Evolutionary conservation across 208 protist genomes (phyloP), one percentile per base, ranked within the genome.

Genomic region (Crithidia mellificae): DNA sequence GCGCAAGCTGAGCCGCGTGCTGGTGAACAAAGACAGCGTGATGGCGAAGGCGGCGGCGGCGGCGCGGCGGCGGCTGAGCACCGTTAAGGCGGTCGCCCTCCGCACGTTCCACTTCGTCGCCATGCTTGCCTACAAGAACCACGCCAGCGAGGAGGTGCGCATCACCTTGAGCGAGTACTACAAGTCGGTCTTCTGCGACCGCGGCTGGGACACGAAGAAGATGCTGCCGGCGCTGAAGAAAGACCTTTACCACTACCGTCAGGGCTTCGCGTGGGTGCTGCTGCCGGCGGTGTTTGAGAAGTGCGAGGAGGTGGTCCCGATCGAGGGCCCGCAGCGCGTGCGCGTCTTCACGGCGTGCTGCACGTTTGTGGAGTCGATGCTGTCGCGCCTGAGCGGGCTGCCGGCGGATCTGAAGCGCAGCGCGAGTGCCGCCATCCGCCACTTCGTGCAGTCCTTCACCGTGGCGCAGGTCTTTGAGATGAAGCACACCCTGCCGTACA

Each of bases 101-200:
- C 86, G 85, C 43, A 78, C 90, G 15, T 85, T 96, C 55, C 91
- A 96, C 78, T 96, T 90, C 61, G 57, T 89, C 12, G 67, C 78
- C 30, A 85, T 92, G 65, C 74, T 96, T n/a, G 91, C 88, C 7
- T 83, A 89, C 80, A 96, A 96, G 73, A 96, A 96, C 62, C 81
- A 96, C 61, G 87, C 83, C 27, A 76, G 80, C 41, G 91, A 94
- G 54, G 88, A 91, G 34, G 88, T 94, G 12, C 91, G 87, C 39
- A 86, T 94, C 50, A 87, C 85, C 9, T 53, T 94, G 34, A 51
- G 57, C 46, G 86, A 94, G 66, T 96, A 90, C 81, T 96, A 96
- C 81, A 91, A 91, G 58, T 93, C 91, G 47, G 85, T 96, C 59
- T 96, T 96, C 70, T 90, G 81, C 52, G 91, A 96, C 68, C 87